Conservation (phyloP, 2,329 filamentous ascomycete species). For the Helminthosporium solani region DNA sequence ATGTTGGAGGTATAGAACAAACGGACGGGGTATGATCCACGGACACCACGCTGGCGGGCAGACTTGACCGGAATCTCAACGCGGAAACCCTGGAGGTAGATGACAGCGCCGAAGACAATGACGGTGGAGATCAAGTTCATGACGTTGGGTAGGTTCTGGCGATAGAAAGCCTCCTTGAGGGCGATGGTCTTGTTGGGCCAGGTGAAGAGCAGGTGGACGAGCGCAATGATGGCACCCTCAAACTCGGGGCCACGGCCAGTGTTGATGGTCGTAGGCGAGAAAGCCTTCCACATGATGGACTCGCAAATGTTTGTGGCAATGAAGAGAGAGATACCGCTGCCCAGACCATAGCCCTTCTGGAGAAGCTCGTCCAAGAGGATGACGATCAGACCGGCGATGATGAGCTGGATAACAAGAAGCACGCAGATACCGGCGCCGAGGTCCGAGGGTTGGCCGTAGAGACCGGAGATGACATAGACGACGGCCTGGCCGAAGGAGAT, state of each 20-base stretch:
- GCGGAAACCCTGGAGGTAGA: conserved; percentile 99
- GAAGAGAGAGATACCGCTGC: conserved; percentile 98
- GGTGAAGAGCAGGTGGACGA: conserved; percentile 96
- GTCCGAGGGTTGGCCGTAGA: conserved; percentile 95
- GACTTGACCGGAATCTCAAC: conserved; percentile 99
- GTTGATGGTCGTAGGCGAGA: conserved; percentile 99
- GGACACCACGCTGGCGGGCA: conserved; percentile 96
- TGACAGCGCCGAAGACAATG: conserved; percentile 91
- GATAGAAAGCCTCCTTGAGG: conserved; percentile 97
- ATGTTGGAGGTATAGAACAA: conserved; percentile 99
- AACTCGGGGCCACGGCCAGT: conserved; percentile 98
- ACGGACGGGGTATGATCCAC: conserved; percentile 95
- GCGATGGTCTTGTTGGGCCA: conserved; percentile 99
- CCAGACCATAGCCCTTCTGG: conserved; percentile 98
- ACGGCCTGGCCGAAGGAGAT: conserved; percentile 96
- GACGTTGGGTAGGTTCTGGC: conserved; percentile 98
- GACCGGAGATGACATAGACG: conserved; percentile 90
- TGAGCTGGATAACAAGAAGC: conserved; percentile 95
- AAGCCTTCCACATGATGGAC: conserved; percentile 99
- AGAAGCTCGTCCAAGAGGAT: conserved; percentile 98
- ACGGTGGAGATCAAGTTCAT: conserved; percentile 97
- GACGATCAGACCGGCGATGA: conserved; percentile 96
- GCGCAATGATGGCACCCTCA: conserved; percentile 94
- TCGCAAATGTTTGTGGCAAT: conserved; percentile 99
- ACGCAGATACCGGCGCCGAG: conserved; percentile 98